A percentile compares a stretch with the other conserved stretches of the same genome.
These are phyloP conservation scores for Lithospermum erythrorhizon DNA, from an alignment of 257 asterid species.

Conservation along the genomic window DNA sequence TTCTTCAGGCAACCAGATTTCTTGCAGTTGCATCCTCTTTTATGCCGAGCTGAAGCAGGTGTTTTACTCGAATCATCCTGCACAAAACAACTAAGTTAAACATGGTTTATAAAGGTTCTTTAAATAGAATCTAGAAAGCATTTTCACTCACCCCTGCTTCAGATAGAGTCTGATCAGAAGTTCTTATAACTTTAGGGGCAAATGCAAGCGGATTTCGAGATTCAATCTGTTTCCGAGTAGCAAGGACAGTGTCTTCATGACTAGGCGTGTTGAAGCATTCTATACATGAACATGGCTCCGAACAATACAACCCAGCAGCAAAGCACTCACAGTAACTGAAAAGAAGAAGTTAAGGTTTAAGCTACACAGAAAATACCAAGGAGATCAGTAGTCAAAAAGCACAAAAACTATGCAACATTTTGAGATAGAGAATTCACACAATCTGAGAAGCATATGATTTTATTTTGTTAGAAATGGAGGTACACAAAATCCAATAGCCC, in stretches of 20 bases:
- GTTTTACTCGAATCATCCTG: constrained; percentile 80
- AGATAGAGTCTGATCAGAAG: constrained; percentile 35
- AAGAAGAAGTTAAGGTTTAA: constrained; percentile 7
- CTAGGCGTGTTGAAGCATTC: constrained; percentile 92
- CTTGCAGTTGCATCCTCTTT: constrained; percentile 98
- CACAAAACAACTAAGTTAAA: constrained; percentile 8
- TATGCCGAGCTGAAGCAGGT: constrained; percentile 98
- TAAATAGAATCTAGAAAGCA: neutral
- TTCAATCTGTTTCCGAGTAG: constrained; percentile 89
- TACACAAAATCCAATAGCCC: too few relatives aligned
- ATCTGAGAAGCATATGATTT: too few relatives aligned
- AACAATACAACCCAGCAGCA: constrained; percentile 96
- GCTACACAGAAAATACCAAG: neutral
- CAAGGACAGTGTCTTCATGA: constrained; percentile 90
- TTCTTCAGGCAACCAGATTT: constrained; percentile 93
- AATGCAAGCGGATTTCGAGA: constrained; percentile 97
- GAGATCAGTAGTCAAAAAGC: neutral
- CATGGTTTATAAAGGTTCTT: neutral
- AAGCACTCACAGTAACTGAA: constrained; percentile 95
- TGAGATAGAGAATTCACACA: too few relatives aligned
- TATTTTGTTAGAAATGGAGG: too few relatives aligned
- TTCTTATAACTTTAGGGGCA: constrained; percentile 85
- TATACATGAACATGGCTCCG: constrained; percentile 86
- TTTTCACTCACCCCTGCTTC: constrained; percentile 46
- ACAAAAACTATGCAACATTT: neutral